Evolutionary conservation across 139 green algal genomes (phyloP).

Genomic region (Chlorella sp.): DNA sequence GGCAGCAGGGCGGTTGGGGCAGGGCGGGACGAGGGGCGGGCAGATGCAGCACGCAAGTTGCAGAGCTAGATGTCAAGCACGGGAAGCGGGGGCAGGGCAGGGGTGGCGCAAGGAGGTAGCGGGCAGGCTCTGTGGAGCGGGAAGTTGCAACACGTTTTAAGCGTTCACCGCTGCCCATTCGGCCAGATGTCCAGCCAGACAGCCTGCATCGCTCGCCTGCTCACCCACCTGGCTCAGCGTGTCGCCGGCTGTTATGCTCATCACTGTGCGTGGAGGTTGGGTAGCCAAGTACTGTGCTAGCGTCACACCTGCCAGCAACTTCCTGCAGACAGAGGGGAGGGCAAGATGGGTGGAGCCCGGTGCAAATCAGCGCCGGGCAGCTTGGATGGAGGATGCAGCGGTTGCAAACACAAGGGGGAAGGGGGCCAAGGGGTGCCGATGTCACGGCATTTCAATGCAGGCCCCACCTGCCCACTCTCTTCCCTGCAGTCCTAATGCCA

Average conservation of each 20-base stretch:
- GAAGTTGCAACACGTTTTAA: background rate
- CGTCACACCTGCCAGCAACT: constrained; percentile 3
- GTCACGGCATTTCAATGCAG: too few species aligned
- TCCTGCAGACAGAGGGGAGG: background rate
- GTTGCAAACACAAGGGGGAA: too few species aligned
- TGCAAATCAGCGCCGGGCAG: background rate
- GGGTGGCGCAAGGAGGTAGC: too few species aligned
- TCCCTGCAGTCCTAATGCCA: too few species aligned
- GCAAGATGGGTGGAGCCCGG: background rate
- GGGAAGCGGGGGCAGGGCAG: too few species aligned
- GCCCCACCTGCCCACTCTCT: too few species aligned
- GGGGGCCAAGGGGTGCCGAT: too few species aligned
- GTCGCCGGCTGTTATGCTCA: background rate
- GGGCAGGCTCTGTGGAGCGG: background rate
- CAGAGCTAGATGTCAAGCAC: background rate
- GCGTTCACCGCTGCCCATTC: background rate
- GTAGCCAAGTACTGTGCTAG: background rate
- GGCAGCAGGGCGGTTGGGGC: too few species aligned
- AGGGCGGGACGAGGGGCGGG: background rate
- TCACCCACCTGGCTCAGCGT: background rate
- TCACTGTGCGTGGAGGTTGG: background rate
- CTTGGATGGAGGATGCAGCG: background rate
- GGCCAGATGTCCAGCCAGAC: background rate
- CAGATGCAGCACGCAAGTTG: background rate
- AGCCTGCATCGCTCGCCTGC: too few species aligned